These are phyloP conservation scores for Rhynchosporium graminicola DNA, from an alignment of 2,329 filamentous ascomycete genomes.

Conservation along the genomic window DNA sequence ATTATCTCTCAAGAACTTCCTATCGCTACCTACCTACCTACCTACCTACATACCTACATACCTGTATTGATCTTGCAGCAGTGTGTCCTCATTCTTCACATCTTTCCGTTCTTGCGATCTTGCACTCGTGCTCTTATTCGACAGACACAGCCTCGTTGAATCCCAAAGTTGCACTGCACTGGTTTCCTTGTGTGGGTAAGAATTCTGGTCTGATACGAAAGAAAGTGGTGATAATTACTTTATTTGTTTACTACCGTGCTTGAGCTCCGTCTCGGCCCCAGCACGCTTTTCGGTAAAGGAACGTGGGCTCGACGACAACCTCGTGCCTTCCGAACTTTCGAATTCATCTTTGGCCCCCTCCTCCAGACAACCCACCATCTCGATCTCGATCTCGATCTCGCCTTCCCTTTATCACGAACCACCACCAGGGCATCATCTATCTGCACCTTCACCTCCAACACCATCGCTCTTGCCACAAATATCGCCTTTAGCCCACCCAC, in stretches of 20 bases:
- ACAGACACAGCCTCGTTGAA: neutral
- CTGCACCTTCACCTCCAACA: slow-evolving; percentile 5
- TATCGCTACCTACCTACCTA: neutral
- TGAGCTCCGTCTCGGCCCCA: too few relatives aligned
- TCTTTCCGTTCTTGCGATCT: neutral
- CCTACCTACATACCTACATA: too few relatives aligned
- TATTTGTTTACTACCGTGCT: slow-evolving; percentile 1
- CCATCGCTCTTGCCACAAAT: slow-evolving; percentile 19
- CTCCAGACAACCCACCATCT: neutral
- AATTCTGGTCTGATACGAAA: neutral
- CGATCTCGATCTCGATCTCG: neutral
- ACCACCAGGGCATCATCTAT: neutral
- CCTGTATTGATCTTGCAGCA: neutral
- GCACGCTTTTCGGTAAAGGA: neutral
- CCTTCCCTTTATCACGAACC: neutral
- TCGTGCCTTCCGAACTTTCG: neutral
- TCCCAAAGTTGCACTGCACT: neutral
- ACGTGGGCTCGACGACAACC: too few relatives aligned
- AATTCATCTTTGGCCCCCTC: neutral
- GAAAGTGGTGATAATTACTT: neutral
- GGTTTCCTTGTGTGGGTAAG: neutral
- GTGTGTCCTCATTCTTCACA: slow-evolving; percentile 6
- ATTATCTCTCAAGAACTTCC: slow-evolving; percentile 21
- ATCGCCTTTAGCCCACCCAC: neutral
- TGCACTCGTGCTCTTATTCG: neutral